A percentile compares a stretch with the other conserved stretches of the same genome.
phyloP scores from a whole-genome alignment of 768 basidiomycete species.

The Boletus pseudo-olivaceus region DNA sequence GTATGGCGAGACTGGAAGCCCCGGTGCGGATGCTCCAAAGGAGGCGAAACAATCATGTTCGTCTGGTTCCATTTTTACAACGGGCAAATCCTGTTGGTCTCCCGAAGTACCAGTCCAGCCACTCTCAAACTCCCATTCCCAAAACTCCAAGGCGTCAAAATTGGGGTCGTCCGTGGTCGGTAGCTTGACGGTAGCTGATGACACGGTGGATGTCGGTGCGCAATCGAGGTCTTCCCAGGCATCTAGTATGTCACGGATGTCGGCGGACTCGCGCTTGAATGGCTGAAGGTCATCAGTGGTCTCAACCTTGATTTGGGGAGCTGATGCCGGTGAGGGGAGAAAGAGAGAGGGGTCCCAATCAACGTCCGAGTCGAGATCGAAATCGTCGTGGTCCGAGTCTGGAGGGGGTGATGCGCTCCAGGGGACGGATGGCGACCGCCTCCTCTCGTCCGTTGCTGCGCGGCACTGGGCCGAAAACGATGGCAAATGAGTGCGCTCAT shows the following conservation, averaged over 20 bases:
- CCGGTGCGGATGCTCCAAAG: conserved; percentile 1
- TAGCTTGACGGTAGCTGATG: conserved; percentile 29
- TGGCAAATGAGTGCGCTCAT: conserved; percentile 34
- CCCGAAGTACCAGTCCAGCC: conserved; percentile 21
- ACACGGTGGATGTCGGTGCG: conserved; percentile 22
- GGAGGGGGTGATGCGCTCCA: conserved; percentile 68
- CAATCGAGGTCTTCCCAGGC: conserved; percentile 66
- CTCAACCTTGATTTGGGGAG: conserved; percentile 19
- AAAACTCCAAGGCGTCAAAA: conserved; percentile 40
- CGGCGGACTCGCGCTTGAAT: conserved; percentile 58
- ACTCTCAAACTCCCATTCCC: conserved; percentile 35
- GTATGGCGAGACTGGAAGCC: conserved; percentile 13
- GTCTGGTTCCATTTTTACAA: conserved; percentile 43
- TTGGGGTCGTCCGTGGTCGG: conserved; percentile 37
- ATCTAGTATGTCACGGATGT: conserved; percentile 63
- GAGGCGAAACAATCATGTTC: conserved; percentile 29
- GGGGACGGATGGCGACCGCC: conserved; percentile 58
- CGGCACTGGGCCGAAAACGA: conserved; percentile 25
- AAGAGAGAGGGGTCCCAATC: conserved; percentile 49
- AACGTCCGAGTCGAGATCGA: conserved; percentile 55
- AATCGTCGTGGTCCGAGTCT: conserved; percentile 50
- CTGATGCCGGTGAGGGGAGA: conserved; percentile 20
- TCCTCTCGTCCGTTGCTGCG: conserved; percentile 26
- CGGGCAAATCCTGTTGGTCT: conserved; percentile 18
- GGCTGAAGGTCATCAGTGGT: conserved; percentile 27